Percentiles rank a stretch among this genome's conserved stretches.
Evolutionary conservation across 257 asterid genomes (phyloP).

Genomic region (Parsonsia alboflavescens): DNA sequence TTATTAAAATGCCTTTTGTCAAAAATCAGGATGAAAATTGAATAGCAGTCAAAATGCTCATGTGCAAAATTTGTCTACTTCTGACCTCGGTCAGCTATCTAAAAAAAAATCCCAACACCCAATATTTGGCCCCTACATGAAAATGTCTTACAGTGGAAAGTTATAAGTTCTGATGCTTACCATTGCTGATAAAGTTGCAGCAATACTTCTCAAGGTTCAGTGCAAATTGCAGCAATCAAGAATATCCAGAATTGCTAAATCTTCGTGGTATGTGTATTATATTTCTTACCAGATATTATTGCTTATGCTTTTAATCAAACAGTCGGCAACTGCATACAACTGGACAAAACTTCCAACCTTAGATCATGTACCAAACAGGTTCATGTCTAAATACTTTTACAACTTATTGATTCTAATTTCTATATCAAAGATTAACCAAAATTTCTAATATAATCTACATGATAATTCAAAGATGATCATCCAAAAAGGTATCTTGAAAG

Average conservation of each 20-base stretch:
- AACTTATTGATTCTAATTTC: not conserved
- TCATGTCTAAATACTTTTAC: not conserved
- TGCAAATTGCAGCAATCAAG: not conserved
- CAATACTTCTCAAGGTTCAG: not conserved
- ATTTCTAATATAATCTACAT: too few relatives aligned
- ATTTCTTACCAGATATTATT: not conserved
- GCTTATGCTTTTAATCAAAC: not conserved
- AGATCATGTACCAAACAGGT: not conserved
- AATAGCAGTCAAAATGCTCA: not conserved
- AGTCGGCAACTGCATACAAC: not conserved
- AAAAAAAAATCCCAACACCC: too few relatives aligned
- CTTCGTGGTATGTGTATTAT: too few relatives aligned
- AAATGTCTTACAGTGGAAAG: not conserved
- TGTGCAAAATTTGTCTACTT: not conserved
- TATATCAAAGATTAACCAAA: not conserved
- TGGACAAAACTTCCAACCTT: too few relatives aligned
- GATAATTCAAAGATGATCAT: not conserved
- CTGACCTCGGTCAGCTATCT: not conserved
- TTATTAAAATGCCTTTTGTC: not conserved
- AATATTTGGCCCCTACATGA: not conserved
- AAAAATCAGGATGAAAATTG: not conserved
- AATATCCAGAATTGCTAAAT: not conserved
- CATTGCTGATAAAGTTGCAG: not conserved
- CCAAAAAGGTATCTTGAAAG: not conserved
- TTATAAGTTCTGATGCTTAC: not conserved